A percentile compares a stretch with the other conserved stretches of the same genome.
Conservation (phyloP, 208 protist genomes). For the Hexamita inflata region DNA sequence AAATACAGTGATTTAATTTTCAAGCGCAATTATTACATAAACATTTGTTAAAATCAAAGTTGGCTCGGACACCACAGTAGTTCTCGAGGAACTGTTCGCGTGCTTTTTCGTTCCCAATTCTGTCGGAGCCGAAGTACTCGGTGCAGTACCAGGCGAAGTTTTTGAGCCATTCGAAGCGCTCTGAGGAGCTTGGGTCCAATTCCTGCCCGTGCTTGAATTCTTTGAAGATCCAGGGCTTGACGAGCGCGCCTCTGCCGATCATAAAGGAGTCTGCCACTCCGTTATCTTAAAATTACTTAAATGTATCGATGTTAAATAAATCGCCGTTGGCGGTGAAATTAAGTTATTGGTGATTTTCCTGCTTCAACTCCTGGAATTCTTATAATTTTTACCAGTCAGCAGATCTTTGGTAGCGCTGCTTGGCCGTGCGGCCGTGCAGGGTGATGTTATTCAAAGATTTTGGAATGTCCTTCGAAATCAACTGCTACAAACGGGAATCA, state of each 20-base stretch:
- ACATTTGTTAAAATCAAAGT: too few relatives aligned
- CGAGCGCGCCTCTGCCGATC: slow-evolving; percentile 35
- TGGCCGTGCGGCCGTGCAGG: slow-evolving; percentile 32
- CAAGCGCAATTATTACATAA: too few relatives aligned
- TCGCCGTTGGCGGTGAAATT: background rate
- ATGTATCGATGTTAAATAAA: background rate
- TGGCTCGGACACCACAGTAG: too few relatives aligned
- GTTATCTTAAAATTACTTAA: background rate
- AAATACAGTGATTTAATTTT: too few relatives aligned
- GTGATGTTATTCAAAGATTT: background rate
- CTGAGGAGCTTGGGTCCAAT: slow-evolving; percentile 23
- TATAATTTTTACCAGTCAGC: slow-evolving; percentile 39
- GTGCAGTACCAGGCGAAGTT: slow-evolving; percentile 30
- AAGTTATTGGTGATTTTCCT: background rate
- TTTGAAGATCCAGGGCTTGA: slow-evolving; percentile 43
- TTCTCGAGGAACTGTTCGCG: slow-evolving; percentile 40
- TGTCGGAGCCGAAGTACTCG: slow-evolving; percentile 37
- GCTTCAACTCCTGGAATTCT: background rate
- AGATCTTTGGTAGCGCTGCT: slow-evolving; percentile 38
- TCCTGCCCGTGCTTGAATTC: slow-evolving; percentile 37
- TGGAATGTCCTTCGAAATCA: too few relatives aligned
- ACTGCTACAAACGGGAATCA: background rate
- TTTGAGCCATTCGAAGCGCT: slow-evolving; percentile 37
- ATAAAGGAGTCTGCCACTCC: slow-evolving; percentile 19
- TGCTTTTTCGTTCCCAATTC: slow-evolving; percentile 27